These are phyloP conservation scores for Breynia disticha DNA, from an alignment of 441 rosid species.

Conservation along the genomic window DNA sequence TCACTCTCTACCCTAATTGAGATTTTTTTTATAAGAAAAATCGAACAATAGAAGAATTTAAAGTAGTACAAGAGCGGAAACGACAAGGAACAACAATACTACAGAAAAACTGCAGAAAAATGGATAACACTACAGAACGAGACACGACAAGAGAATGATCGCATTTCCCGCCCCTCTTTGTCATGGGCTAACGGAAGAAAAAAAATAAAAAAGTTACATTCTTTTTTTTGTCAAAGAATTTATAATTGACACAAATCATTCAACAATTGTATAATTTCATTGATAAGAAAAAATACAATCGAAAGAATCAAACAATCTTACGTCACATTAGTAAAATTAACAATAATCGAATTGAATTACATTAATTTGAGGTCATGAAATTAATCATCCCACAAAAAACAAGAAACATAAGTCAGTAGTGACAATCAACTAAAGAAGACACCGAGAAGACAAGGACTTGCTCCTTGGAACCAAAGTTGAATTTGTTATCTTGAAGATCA, in stretches of 20 bases:
- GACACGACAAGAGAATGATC: too few relatives aligned
- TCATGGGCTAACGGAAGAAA: too few relatives aligned
- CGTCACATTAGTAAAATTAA: conserved; percentile 13
- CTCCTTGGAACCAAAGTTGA: conserved; percentile 26
- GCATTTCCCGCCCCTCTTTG: too few relatives aligned
- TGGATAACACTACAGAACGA: too few relatives aligned
- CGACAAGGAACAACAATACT: too few relatives aligned
- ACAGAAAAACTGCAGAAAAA: too few relatives aligned
- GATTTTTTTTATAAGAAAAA: neutral
- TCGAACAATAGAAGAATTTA: neutral
- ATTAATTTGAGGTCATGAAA: conserved; percentile 11
- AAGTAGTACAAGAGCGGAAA: neutral
- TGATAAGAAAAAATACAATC: neutral
- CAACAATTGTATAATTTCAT: neutral
- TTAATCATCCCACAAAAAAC: neutral
- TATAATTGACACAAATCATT: neutral
- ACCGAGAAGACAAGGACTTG: conserved; percentile 50
- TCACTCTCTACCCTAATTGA: neutral
- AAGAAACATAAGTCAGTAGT: conserved; percentile 38
- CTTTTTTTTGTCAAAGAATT: neutral
- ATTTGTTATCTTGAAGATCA: conserved; percentile 27
- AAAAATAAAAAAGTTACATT: too few relatives aligned
- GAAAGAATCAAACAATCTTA: conserved; percentile 19
- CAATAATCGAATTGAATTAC: conserved; percentile 9
- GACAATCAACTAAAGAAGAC: conserved; percentile 80